Percentiles rank a stretch among this genome's conserved stretches.
Evolutionary conservation across 805 yeast species (phyloP).

Genomic region (Lipomyces anomalus): DNA sequence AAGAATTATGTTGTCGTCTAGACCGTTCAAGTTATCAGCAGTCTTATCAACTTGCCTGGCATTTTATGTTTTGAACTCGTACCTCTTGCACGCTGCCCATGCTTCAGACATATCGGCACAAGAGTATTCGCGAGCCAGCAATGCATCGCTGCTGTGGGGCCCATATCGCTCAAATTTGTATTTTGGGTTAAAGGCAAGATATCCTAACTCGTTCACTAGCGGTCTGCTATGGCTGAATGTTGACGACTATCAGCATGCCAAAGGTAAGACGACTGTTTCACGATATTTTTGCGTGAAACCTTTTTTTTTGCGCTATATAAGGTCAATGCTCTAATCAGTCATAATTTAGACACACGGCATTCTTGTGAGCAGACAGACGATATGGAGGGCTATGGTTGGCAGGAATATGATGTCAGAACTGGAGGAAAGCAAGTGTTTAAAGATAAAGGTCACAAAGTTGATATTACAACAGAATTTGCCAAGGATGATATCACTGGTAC

Average conservation of each 20-base stretch:
- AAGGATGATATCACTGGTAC: slow-evolving; percentile 43
- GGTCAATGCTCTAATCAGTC: neutral
- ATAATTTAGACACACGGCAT: slow-evolving; percentile 45
- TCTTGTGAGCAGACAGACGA: slow-evolving; percentile 67
- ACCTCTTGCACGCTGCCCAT: no score
- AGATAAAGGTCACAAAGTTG: slow-evolving; percentile 60
- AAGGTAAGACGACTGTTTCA: slow-evolving; percentile 32
- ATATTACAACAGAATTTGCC: slow-evolving; percentile 65
- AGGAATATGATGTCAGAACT: slow-evolving; percentile 72
- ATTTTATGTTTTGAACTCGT: no score
- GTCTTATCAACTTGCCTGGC: no score
- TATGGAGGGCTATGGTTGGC: slow-evolving; percentile 75
- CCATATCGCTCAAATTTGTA: slow-evolving; percentile 86
- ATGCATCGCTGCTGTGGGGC: slow-evolving; percentile 73
- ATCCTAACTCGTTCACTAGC: slow-evolving; percentile 62
- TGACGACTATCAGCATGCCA: slow-evolving; percentile 49
- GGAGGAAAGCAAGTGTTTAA: slow-evolving; percentile 78
- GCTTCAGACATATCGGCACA: neutral
- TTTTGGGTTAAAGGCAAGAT: slow-evolving; percentile 75
- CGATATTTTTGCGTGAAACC: no score
- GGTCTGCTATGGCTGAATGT: slow-evolving; percentile 88
- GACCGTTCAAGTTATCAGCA: no score
- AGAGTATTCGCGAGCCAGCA: slow-evolving; percentile 37
- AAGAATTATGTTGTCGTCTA: no score
- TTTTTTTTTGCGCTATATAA: neutral